Conservation (phyloP, 441 rosid genomes). For the Metrosideros polymorpha region DNA sequence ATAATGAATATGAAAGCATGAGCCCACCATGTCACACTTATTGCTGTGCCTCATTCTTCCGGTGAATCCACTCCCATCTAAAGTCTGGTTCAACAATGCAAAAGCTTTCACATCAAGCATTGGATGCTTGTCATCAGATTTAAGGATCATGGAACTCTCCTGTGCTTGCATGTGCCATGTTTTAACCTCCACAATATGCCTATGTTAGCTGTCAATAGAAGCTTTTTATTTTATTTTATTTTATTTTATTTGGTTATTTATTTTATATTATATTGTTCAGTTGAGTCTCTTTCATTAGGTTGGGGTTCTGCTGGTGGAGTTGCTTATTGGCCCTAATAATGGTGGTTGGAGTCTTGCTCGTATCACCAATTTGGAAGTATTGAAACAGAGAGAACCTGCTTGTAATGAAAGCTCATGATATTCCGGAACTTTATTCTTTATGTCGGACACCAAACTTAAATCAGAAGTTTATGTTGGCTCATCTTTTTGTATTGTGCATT, state of each 20-base stretch:
- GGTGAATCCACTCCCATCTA: not conserved
- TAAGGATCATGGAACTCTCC: not conserved
- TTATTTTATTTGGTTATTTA: not conserved
- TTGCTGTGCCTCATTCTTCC: not conserved
- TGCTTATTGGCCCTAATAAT: not conserved
- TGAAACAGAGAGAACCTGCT: not conserved
- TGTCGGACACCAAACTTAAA: not conserved
- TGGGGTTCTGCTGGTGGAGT: not conserved
- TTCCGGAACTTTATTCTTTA: not conserved
- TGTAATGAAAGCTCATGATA: not conserved
- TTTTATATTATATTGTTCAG: not conserved
- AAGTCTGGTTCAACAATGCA: not conserved
- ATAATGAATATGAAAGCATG: not conserved
- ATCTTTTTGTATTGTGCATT: not conserved
- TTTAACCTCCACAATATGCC: not conserved
- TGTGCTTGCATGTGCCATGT: not conserved
- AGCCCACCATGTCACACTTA: not conserved
- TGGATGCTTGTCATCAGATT: not conserved
- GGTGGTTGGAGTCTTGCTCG: not conserved
- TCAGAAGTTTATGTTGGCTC: not conserved
- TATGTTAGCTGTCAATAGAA: not conserved
- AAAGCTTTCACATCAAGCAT: not conserved
- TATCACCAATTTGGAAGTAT: not conserved
- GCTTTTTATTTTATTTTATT: no score
- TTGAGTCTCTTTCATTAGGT: not conserved